Conservation (phyloP, 768 basidiomycete species). For the Asterophora lycoperdoides region DNA sequence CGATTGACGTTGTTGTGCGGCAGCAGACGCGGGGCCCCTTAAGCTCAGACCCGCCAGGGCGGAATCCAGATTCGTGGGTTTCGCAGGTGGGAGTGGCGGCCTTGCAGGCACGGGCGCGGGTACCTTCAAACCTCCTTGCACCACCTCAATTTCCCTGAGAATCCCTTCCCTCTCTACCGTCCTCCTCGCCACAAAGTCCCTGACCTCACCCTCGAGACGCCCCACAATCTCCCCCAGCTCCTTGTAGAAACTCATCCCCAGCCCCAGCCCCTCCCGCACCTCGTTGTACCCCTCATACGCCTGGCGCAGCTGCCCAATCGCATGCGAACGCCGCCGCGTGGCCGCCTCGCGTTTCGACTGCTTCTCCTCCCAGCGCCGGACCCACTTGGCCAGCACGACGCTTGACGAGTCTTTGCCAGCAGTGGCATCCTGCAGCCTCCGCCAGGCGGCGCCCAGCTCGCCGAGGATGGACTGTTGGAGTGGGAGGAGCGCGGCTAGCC, state of each 20-base stretch:
- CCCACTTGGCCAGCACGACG: too few species aligned
- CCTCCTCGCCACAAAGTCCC: conserved; percentile 59
- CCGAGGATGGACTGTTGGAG: conserved; percentile 71
- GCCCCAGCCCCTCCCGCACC: conserved; percentile 77
- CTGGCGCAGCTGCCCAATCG: conserved; percentile 47
- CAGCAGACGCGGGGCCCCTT: conserved; percentile 14
- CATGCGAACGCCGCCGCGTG: conserved; percentile 32
- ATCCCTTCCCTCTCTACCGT: conserved; percentile 67
- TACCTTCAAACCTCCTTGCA: conserved; percentile 48
- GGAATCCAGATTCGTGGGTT: conserved; percentile 15
- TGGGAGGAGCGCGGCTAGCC: conserved; percentile 71
- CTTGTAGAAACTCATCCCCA: conserved; percentile 85
- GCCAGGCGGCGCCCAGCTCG: conserved; percentile 74
- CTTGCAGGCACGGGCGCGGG: conserved; percentile 43
- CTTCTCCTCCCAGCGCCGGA: conserved; percentile 72
- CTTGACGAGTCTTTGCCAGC: conserved; percentile 45
- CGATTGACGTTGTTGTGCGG: conserved; percentile 13
- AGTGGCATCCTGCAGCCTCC: conserved; percentile 63
- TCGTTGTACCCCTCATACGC: conserved; percentile 85
- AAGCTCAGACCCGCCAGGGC: conserved; percentile 12
- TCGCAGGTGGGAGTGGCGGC: conserved; percentile 43
- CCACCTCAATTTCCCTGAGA: conserved; percentile 64
- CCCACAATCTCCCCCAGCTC: conserved; percentile 66
- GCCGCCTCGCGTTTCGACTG: conserved; percentile 78
- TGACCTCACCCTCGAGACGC: conserved; percentile 54